These are phyloP conservation scores for Canavalia ensiformis DNA, from an alignment of 306 rosid species.

Conservation along the genomic window DNA sequence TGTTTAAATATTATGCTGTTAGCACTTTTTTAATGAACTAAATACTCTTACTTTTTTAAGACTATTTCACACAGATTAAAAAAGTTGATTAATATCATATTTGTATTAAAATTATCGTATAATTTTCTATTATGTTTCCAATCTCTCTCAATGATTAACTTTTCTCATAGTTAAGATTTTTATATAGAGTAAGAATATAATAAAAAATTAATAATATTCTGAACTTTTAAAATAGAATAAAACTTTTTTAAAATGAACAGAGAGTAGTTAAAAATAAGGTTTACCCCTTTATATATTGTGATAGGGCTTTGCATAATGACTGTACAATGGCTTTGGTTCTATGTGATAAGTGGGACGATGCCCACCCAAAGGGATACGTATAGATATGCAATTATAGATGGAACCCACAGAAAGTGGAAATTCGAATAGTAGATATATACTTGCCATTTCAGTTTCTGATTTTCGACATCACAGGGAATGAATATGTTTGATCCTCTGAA, in stretches of 20 bases:
- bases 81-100: no score
- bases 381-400: slow-evolving; percentile 23
- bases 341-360: slow-evolving; percentile 36
- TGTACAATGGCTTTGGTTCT: slow-evolving; percentile 37
- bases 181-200: no score
- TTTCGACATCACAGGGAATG: slow-evolving; percentile 61
- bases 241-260: no score
- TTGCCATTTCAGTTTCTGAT: slow-evolving; percentile 41
- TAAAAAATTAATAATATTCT: no score
- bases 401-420: slow-evolving; percentile 36
- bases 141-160: no score
- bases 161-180: no score
- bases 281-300: background rate
- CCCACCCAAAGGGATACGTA: background rate
- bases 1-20: background rate
- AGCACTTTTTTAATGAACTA: background rate
- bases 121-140: no score
- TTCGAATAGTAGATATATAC: slow-evolving; percentile 21
- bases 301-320: background rate
- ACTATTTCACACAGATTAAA: no score
- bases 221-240: no score
- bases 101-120: no score
- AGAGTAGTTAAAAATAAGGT: background rate
- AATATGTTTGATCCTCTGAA: slow-evolving; percentile 68
- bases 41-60: background rate